Evolutionary conservation across 2,329 filamentous ascomycete species (phyloP), one percentile per base, ranked within the genome.

Genomic region (Herpotrichia juniperi): DNA sequence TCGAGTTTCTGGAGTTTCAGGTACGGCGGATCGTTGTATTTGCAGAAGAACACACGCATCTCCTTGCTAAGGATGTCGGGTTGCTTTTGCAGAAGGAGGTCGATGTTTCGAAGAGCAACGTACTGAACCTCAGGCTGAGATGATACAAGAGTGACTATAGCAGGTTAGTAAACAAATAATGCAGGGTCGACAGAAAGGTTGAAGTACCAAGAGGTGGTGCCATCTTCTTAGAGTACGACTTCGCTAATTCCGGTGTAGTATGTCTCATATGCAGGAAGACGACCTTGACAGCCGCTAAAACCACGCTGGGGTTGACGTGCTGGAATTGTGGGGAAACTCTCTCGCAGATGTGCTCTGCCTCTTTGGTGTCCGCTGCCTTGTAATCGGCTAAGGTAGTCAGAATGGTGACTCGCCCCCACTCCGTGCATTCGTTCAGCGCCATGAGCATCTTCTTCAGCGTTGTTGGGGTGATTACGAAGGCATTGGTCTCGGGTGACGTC

Each of bases 1-100:
- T 99, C 94, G 44, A 99, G 84, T 72, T 99, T 99, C 71, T 96
- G 90, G 54, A 99, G 86, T 76, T 99, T 99, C 66, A 99, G 87
- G 72, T 99, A 99, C 19, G 92, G 92, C 1, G 94, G 93, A 64
- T 99, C 94, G 72, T 97, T 97, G 79, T 99, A 99, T 78, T 99
- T 99, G 87, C 94, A 99, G 79, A 99, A 99, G 79, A 99, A 99
- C 8, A 99, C 94, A 39, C 94, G 87, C 67, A 99, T 86, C 75
- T 99, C 94, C 75, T 97, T 97, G 81, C 91, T 96, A 9, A 99
- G 82, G 50, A 99, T 97, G 62, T 96, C 93, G 10, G 94, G 92
- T 74, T 97, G 93, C 63, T 96, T 94, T 74, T 99, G 94, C 22
- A 99, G 82, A 5, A 99, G 82, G 28, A 99, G 85, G 64, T 99